A percentile compares a stretch with the other conserved stretches of the same genome.
Conservation (phyloP, 1,284 basidiomycete species). For the Trichosporon faecale region DNA sequence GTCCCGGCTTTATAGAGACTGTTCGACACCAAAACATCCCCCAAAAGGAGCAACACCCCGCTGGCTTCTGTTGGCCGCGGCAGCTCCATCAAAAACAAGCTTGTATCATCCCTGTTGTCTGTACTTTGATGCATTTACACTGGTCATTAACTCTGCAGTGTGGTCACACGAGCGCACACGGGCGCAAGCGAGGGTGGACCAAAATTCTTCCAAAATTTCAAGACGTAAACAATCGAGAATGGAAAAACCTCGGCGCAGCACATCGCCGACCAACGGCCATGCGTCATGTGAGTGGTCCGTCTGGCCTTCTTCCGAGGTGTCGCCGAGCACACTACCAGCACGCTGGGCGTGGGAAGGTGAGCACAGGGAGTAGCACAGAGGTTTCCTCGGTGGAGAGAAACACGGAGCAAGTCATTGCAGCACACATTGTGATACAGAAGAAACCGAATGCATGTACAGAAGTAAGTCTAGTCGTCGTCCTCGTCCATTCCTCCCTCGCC, state of each 20-base stretch:
- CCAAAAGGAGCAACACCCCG: background rate
- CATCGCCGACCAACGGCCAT: too few species aligned
- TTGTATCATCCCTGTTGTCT: slow-evolving; percentile 11
- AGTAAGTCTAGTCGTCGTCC: slow-evolving; percentile 35
- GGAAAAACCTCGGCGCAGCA: background rate
- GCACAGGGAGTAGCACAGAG: too few species aligned
- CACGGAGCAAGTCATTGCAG: too few species aligned
- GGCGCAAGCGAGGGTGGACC: background rate
- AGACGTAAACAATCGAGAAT: background rate
- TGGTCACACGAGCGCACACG: background rate
- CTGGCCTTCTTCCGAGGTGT: background rate
- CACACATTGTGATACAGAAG: slow-evolving; percentile 3
- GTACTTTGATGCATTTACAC: slow-evolving; percentile 10
- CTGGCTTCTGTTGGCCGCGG: background rate
- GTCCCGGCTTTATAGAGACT: slow-evolving; percentile 4
- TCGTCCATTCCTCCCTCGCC: slow-evolving; percentile 38
- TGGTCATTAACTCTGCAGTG: background rate
- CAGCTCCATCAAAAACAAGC: slow-evolving; percentile 5
- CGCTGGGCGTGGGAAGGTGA: too few species aligned
- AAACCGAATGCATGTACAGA: slow-evolving; percentile 28
- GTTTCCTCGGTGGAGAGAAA: too few species aligned
- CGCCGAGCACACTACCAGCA: background rate
- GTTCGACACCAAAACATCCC: background rate
- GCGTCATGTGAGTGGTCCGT: background rate
- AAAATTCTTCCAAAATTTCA: background rate